Evolutionary conservation across 176 grass and related monocot genomes (phyloP).

Genomic region (Thinopyrum elongatum): DNA sequence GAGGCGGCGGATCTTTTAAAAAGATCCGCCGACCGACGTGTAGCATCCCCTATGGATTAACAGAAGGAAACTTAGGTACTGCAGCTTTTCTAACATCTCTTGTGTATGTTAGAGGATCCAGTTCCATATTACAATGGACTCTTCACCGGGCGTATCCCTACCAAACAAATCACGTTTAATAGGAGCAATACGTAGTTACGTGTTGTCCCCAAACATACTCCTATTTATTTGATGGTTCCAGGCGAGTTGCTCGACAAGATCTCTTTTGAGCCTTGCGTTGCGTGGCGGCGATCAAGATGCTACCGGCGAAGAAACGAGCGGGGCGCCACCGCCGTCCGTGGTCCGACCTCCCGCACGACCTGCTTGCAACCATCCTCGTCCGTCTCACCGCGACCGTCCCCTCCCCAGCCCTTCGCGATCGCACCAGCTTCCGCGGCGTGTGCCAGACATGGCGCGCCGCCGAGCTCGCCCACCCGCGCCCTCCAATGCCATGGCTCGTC

Average conservation of each 20-base stretch:
- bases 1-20: too few relatives aligned
- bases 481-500: not conserved
- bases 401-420: not conserved
- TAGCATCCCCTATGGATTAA: too few relatives aligned
- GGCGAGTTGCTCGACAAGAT: not conserved
- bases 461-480: not conserved
- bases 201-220: not conserved
- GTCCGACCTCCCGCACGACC: not conserved
- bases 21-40: too few relatives aligned
- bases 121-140: not conserved
- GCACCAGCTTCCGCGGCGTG: not conserved
- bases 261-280: not conserved
- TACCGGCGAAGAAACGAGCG: not conserved
- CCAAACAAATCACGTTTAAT: not conserved
- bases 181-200: not conserved
- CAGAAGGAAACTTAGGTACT: too few relatives aligned
- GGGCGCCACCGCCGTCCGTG: not conserved
- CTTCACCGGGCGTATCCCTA: not conserved
- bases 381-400: not conserved
- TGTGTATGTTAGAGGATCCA: too few relatives aligned
- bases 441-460: not conserved
- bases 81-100: too few relatives aligned
- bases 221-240: not conserved
- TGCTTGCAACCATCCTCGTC: not conserved
- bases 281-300: not conserved